These are phyloP conservation scores for Lizanozyma gosingica DNA, from an alignment of 1,139 yeast genomes.

Conservation along the genomic window DNA sequence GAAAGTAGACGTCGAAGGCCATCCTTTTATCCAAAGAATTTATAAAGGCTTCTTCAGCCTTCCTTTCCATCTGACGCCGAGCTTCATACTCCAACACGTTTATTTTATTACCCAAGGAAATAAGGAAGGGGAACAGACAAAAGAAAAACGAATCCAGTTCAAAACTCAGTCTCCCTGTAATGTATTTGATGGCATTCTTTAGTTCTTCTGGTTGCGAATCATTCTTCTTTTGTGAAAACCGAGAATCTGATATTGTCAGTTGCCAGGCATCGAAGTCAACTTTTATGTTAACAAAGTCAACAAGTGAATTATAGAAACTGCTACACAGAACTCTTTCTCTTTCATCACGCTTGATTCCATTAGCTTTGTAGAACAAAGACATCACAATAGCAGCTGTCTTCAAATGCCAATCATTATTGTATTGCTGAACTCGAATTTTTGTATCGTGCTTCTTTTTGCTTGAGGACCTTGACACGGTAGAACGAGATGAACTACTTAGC, in stretches of 20 bases:
- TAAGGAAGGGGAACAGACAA: conserved; percentile 76
- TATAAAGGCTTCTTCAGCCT: conserved; percentile 85
- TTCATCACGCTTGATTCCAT: conserved; percentile 14
- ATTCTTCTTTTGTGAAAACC: too few relatives aligned
- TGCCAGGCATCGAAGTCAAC: conserved; percentile 87
- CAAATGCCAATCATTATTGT: conserved; percentile 78
- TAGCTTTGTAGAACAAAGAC: conserved; percentile 47
- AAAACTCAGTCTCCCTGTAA: background rate
- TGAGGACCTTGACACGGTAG: conserved; percentile 6
- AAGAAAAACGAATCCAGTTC: conserved; percentile 39
- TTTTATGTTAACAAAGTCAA: conserved; percentile 68
- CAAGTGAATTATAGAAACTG: conserved; percentile 68
- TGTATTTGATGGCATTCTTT: conserved; percentile 4
- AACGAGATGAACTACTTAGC: too few relatives aligned
- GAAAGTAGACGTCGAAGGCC: conserved; percentile 58
- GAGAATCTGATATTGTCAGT: conserved; percentile 2
- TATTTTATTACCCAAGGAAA: conserved; percentile 78
- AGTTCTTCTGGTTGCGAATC: conserved; percentile 20
- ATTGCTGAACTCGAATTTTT: conserved; percentile 50
- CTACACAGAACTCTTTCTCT: conserved; percentile 34
- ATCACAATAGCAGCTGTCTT: conserved; percentile 55
- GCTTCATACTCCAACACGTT: conserved; percentile 78
- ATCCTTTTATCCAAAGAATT: conserved; percentile 57
- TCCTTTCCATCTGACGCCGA: conserved; percentile 70
- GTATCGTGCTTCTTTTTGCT: conserved; percentile 20